Conservation (phyloP, 805 yeast species). For the Nakazawaea holstii region DNA sequence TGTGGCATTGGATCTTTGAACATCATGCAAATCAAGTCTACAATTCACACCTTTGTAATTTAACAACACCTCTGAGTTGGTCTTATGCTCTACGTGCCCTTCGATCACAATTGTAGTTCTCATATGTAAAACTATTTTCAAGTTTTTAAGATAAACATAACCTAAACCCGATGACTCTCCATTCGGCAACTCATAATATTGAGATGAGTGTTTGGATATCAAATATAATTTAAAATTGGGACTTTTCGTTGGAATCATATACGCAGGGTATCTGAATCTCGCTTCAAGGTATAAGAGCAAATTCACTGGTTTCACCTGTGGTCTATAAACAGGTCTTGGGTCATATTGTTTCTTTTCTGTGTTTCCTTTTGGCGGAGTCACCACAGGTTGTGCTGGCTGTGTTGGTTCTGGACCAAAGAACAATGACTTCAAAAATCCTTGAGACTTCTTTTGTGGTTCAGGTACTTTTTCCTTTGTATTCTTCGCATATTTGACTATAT, state of each 20-base stretch:
- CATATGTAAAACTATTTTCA: slow-evolving; percentile 27
- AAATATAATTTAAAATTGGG: slow-evolving; percentile 20
- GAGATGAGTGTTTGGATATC: slow-evolving; percentile 17
- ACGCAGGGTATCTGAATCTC: slow-evolving; percentile 42
- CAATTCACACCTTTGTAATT: slow-evolving; percentile 32
- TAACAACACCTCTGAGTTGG: slow-evolving; percentile 21
- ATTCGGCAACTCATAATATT: slow-evolving; percentile 25
- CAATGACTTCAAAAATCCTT: slow-evolving; percentile 25
- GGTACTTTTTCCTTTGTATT: slow-evolving; percentile 5
- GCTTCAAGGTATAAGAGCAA: slow-evolving; percentile 41
- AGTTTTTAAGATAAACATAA: slow-evolving; percentile 33
- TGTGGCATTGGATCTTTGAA: slow-evolving; percentile 21
- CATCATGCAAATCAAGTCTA: slow-evolving; percentile 33
- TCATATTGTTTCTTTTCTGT: slow-evolving; percentile 7
- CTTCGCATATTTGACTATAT: slow-evolving; percentile 12
- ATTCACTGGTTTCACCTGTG: slow-evolving; percentile 26
- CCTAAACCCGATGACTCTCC: slow-evolving; percentile 45
- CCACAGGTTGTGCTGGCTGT: slow-evolving; percentile 16
- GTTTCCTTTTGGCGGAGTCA: slow-evolving; percentile 13
- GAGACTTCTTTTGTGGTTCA: slow-evolving; percentile 14
- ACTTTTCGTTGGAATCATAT: slow-evolving; percentile 36
- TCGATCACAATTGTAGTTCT: slow-evolving; percentile 24
- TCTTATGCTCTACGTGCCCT: slow-evolving; percentile 12
- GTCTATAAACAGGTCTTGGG: slow-evolving; percentile 5
- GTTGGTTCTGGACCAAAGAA: slow-evolving; percentile 18